Conservation (phyloP, 2,329 filamentous ascomycete genomes). For the Colletotrichum scovillei region DNA sequence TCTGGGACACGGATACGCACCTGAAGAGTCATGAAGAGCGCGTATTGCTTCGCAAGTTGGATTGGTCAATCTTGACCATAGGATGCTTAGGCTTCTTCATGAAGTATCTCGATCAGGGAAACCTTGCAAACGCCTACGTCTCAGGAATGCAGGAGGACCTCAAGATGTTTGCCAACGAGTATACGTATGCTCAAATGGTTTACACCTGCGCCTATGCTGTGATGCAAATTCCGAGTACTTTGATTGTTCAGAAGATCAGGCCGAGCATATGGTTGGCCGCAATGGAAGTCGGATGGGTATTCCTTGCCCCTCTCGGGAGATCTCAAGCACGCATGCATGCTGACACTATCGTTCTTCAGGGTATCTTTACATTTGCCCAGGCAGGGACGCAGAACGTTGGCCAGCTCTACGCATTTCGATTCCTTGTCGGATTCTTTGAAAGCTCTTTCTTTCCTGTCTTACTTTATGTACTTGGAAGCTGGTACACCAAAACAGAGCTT, state of each 20-base stretch:
- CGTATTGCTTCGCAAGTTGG: conserved; percentile 41
- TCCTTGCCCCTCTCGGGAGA: too few relatives aligned
- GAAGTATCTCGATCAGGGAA: conserved; percentile 43
- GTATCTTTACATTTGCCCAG: conserved; percentile 23
- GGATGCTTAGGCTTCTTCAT: conserved; percentile 31
- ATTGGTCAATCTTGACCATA: conserved; percentile 37
- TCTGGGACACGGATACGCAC: conserved; percentile 44
- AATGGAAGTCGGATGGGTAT: conserved; percentile 41
- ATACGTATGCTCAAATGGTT: conserved; percentile 39
- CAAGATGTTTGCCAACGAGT: conserved; percentile 40
- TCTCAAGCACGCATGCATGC: too few relatives aligned
- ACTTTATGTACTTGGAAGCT: conserved; percentile 53
- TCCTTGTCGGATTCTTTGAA: conserved; percentile 55
- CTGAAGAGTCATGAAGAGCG: conserved; percentile 41
- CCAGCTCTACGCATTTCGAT: conserved; percentile 55
- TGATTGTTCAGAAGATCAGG: conserved; percentile 42
- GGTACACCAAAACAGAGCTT: conserved; percentile 51
- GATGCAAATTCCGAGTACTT: conserved; percentile 42
- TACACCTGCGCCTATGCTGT: conserved; percentile 40
- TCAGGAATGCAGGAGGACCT: conserved; percentile 43
- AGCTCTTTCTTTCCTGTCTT: conserved; percentile 42
- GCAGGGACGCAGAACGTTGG: conserved; percentile 34
- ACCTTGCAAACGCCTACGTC: conserved; percentile 41
- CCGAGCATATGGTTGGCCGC: conserved; percentile 42
- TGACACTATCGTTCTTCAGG: background rate